Evolutionary conservation across 345 rosid species (phyloP), one percentile per base, ranked within the genome.

Genomic region (Passiflora organensis): DNA sequence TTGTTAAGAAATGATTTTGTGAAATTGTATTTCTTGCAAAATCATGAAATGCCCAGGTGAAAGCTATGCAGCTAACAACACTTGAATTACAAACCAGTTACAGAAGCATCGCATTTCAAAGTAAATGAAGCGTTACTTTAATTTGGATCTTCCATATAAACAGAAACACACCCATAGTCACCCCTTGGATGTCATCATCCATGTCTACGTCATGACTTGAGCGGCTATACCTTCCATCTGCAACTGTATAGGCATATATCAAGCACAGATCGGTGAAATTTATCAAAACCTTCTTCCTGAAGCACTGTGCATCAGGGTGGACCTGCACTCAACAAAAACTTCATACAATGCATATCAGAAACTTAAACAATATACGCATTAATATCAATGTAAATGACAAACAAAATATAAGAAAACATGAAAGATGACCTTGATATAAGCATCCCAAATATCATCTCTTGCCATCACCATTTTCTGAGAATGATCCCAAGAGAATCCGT

Each of bases 171-270:
- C 80, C 78, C 18, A 48, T 48, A 72, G 43, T 65, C 56, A 64
- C 47, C 46, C 68, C 78, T 64, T 67, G 80, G 43, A 65, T 62
- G 36, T 79, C 83, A 61, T 72, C 80, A 64, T 79, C 79, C 6
- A 73, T 50, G 67, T 76, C 81, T 32, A 76, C 18, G 66, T 80
- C 84, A 71, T 76, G 81, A 63, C 79, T 76, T 41, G 81, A 76
- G 20, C 68, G 76, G 39, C 84, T 80, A 64, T 73, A 76, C 58
- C 84, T 74, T 60, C 84, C 84, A 76, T 80, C 84, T 1, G 84
- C 84, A 21, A 54, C 59, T 34, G 75, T 68, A 64, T 80, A 76
- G 11, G 77, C 79, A 68, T 65, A 80, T 56, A 80, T 73, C 67
- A 71, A 60, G 73, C 81, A 76, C 62, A 80, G 45, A 67, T 80